phyloP scores from a whole-genome alignment of 2,329 filamentous ascomycete genomes.

The Diaporthe citrichinensis region DNA sequence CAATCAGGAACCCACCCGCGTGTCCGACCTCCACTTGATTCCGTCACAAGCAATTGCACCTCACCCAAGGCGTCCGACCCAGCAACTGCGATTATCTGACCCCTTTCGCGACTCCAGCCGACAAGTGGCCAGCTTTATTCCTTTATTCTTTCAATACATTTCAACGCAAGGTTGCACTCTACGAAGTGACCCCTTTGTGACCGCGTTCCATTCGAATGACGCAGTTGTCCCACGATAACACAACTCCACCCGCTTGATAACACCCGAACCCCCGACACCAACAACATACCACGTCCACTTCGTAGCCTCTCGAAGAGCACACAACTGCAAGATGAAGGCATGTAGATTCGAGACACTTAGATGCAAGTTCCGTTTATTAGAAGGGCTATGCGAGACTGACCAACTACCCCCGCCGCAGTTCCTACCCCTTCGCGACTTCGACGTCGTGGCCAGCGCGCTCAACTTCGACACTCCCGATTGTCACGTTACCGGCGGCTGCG shows the following conservation, averaged over 20 bases:
- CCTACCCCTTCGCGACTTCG: conserved; percentile 90
- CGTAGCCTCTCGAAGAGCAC: not conserved
- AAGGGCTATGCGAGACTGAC: not conserved
- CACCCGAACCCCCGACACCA: conserved; percentile 30
- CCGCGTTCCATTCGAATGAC: conserved; percentile 38
- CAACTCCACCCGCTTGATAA: conserved; percentile 39
- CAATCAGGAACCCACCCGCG: conserved; percentile 13
- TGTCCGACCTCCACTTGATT: conserved; percentile 15
- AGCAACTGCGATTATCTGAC: not conserved
- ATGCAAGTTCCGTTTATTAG: no score
- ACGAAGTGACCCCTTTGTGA: conserved; percentile 20
- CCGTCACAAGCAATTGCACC: conserved; percentile 22
- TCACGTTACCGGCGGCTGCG: conserved; percentile 92
- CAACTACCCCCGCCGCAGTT: conserved; percentile 70
- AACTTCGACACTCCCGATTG: conserved; percentile 97
- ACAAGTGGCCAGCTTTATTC: not conserved
- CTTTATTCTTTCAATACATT: not conserved
- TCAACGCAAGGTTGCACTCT: not conserved
- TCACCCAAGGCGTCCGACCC: conserved; percentile 11
- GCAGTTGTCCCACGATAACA: conserved; percentile 40
- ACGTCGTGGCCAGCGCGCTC: conserved; percentile 90
- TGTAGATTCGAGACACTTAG: conserved; percentile 31
- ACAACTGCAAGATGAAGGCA: conserved; percentile 56
- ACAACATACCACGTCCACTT: conserved; percentile 11
- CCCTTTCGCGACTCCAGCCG: not conserved